A percentile compares a stretch with the other conserved stretches of the same genome.
phyloP scores from a whole-genome alignment of 192 early-diverging fungal genomes.

The Entomortierella parvispora region DNA sequence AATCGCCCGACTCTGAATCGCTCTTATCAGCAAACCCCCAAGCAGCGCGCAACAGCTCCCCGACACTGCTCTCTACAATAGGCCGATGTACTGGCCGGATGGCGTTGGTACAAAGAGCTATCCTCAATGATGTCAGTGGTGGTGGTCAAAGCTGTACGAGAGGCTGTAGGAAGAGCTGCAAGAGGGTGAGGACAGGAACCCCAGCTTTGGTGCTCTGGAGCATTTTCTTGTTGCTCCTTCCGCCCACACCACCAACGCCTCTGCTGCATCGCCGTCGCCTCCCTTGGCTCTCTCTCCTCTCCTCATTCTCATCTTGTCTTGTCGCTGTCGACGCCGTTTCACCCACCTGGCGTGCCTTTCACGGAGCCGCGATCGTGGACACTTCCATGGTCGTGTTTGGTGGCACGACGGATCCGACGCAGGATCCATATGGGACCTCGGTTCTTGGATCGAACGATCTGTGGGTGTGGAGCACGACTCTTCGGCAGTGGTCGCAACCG shows the following conservation, averaged over 20 bases:
- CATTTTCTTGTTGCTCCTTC: not conserved
- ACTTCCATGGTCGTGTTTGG: conserved; percentile 61
- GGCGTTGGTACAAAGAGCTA: too few species aligned
- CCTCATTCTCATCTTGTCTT: not conserved
- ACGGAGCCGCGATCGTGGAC: conserved; percentile 43
- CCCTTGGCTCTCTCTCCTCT: not conserved
- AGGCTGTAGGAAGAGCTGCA: too few species aligned
- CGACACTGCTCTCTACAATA: not conserved
- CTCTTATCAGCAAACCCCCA: too few species aligned
- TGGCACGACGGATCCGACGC: conserved; percentile 43
- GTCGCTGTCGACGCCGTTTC: conserved; percentile 7
- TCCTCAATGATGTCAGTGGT: too few species aligned
- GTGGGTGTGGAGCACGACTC: conserved; percentile 57
- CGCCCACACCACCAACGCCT: not conserved
- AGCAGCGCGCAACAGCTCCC: not conserved
- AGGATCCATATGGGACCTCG: conserved; percentile 30
- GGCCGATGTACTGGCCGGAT: too few species aligned
- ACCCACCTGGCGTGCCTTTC: conserved; percentile 48
- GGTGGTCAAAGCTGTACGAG: too few species aligned
- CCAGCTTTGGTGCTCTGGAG: too few species aligned
- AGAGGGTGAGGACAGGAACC: too few species aligned
- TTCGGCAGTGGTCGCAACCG: conserved; percentile 59
- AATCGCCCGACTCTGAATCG: too few species aligned
- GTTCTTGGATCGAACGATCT: conserved; percentile 53
- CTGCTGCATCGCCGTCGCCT: too few species aligned